Base-by-base conservation (phyloP, 1,284 basidiomycete genomes). In the Sphaerobolus stellatus region DNA sequence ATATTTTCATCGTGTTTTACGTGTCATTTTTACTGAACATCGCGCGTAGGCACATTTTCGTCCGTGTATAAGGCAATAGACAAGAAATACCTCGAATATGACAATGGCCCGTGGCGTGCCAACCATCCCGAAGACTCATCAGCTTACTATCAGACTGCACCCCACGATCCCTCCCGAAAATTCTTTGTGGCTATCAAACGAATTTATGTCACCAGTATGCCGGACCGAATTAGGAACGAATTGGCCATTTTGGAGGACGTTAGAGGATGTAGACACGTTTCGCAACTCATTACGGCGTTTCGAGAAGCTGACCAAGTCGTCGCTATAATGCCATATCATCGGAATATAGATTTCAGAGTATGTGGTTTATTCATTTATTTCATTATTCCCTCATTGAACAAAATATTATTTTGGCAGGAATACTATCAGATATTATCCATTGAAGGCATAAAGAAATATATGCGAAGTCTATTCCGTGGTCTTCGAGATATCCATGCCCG, bases 41-140 rank as follows among this genome's bases (percentile, higher is more conserved):
- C 6, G 13, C 14, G 51, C n/a, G n/a, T n/a, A 79, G 94, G 96
- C 24, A 99, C 96, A 2, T 99, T 99, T 72, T 98, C 96, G 0
- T 95, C 94, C 8, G 96, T 99, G 9, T 99, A 98, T 80, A 98
- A 99, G 66, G 96, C 95, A 0, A 74, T 95, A 61, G 96, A 99
- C 71, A 66, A 89, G 33, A 74, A 82, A 56, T 84, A 89, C 66
- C 82, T 90, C 63, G 69, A 77, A 40, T 95, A 88, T 81, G 80
- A 94, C 71, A 98, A 98, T 68, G 64, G 73, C 8, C 77, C 82
- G 18, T 98, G 96, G 95, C 80, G 83, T 38, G 84, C 85, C 2
- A 67, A 74, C 43, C 86, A 88, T 62, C 80, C 76, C n/a, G 71
- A 74, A 2, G 66, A 72, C 11, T 85, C 82, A 20, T 83, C 82